Percentiles rank a stretch among this genome's conserved stretches.
These are phyloP conservation scores for Colletotrichum ledebouriae DNA, from an alignment of 2,329 filamentous ascomycete species.

Conservation along the genomic window DNA sequence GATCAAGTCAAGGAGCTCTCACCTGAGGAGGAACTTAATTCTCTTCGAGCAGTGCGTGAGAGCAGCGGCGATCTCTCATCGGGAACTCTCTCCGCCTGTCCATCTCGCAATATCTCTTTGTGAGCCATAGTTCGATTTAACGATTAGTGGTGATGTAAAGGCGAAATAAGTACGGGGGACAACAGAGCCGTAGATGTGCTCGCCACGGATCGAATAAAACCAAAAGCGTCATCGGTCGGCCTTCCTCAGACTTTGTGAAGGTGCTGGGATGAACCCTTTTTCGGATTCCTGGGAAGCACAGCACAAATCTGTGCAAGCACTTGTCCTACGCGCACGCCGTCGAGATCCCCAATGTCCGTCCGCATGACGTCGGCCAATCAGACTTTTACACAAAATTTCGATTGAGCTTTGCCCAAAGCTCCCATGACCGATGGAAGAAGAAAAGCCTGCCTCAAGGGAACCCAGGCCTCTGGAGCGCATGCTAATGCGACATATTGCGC, in stretches of 20 bases:
- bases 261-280: constrained; percentile 25
- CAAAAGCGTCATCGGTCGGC: constrained; percentile 29
- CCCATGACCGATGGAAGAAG: not conserved
- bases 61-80: constrained; percentile 36
- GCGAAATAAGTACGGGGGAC: not conserved
- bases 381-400: constrained; percentile 5
- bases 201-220: not conserved
- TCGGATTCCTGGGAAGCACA: not conserved
- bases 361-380: constrained; percentile 26
- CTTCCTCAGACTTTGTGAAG: constrained; percentile 4
- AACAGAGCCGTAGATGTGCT: constrained; percentile 3
- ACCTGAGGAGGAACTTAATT: constrained; percentile 37
- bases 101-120: constrained; percentile 11
- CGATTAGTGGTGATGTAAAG: not conserved
- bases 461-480: constrained; percentile 26
- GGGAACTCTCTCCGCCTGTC: not conserved
- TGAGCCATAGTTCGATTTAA: constrained; percentile 18
- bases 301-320: constrained; percentile 1
- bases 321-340: constrained; percentile 1
- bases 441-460: constrained; percentile 24
- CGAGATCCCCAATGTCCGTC: constrained; percentile 11
- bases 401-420: not conserved
- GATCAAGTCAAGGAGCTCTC: constrained; percentile 36
- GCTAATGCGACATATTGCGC: constrained; percentile 40
- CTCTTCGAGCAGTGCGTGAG: constrained; percentile 22